These are phyloP conservation scores for Xylaria hypoxylon DNA, from an alignment of 2,329 filamentous ascomycete genomes.

Conservation along the genomic window DNA sequence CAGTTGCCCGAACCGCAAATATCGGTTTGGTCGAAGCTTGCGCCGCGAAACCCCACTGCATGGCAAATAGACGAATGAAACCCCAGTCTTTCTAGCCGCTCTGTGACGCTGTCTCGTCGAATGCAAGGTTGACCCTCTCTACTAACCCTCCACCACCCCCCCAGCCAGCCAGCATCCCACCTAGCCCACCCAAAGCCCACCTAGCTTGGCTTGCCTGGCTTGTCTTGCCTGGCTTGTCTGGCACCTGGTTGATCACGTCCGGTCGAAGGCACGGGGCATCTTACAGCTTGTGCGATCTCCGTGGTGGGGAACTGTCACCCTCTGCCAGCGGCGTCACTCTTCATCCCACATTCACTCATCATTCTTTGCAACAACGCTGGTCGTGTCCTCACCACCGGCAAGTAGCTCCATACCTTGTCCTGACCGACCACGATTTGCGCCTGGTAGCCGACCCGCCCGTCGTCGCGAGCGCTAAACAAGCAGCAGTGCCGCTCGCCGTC, in stretches of 20 bases:
- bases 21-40: constrained; percentile 37
- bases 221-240: constrained; percentile 30
- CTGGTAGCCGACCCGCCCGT: constrained; percentile 47
- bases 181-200: constrained; percentile 12
- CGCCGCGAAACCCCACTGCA: constrained; percentile 46
- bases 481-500: constrained; percentile 48
- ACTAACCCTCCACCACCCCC: constrained; percentile 30
- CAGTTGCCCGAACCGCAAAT: constrained; percentile 25
- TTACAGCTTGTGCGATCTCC: constrained; percentile 55
- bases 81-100: constrained; percentile 55
- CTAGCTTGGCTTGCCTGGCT: constrained; percentile 21
- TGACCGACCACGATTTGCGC: constrained; percentile 48
- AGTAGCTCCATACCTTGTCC: constrained; percentile 47
- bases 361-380: constrained; percentile 37
- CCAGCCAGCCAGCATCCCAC: constrained; percentile 28
- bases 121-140: constrained; percentile 54
- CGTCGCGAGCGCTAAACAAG: constrained; percentile 50
- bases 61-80: constrained; percentile 55
- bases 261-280: constrained; percentile 54
- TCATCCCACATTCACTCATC: constrained; percentile 48
- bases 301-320: constrained; percentile 55
- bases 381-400: constrained; percentile 46
- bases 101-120: constrained; percentile 51
- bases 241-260: constrained; percentile 51
- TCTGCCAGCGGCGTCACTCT: constrained; percentile 52